Evolutionary conservation across 768 basidiomycete species (phyloP).

Genomic region (Boletus sp.): DNA sequence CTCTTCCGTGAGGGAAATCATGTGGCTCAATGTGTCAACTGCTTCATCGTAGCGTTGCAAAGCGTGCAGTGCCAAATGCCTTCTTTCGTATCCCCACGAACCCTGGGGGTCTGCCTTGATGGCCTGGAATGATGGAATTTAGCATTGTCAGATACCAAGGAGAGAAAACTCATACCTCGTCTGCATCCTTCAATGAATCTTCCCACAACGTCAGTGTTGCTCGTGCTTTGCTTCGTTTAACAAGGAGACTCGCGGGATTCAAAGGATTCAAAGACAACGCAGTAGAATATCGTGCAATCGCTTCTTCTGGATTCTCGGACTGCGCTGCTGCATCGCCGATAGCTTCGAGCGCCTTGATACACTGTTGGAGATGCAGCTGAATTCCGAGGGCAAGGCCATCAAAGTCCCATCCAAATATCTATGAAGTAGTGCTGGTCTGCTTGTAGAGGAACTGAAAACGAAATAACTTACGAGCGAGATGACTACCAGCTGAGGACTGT

Average conservation of each 20-base stretch:
- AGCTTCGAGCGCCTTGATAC: background rate
- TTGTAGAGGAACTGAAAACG: fast-evolving
- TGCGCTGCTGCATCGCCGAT: background rate
- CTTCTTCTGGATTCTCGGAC: background rate
- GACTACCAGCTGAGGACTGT: background rate
- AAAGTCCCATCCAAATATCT: conserved; percentile 18
- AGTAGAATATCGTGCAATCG: conserved; percentile 3
- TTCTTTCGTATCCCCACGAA: conserved; percentile 2
- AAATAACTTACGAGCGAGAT: conserved; percentile 9
- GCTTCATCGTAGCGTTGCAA: conserved; percentile 1
- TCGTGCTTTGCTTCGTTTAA: conserved; percentile 7
- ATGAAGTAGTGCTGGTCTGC: background rate
- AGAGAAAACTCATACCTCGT: background rate
- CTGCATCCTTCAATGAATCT: conserved; percentile 14
- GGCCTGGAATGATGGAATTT: background rate
- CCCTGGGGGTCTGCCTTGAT: background rate
- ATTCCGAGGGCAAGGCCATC: background rate
- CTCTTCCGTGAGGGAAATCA: background rate
- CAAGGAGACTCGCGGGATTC: background rate
- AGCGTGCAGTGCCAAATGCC: background rate
- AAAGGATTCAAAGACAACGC: conserved; percentile 1
- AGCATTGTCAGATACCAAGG: fast-evolving
- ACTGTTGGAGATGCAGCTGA: background rate
- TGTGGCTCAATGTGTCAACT: background rate
- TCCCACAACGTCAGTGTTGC: background rate